Evolutionary conservation across 2,329 filamentous ascomycete species (phyloP).

Genomic region (Cladobotryum protrusum): DNA sequence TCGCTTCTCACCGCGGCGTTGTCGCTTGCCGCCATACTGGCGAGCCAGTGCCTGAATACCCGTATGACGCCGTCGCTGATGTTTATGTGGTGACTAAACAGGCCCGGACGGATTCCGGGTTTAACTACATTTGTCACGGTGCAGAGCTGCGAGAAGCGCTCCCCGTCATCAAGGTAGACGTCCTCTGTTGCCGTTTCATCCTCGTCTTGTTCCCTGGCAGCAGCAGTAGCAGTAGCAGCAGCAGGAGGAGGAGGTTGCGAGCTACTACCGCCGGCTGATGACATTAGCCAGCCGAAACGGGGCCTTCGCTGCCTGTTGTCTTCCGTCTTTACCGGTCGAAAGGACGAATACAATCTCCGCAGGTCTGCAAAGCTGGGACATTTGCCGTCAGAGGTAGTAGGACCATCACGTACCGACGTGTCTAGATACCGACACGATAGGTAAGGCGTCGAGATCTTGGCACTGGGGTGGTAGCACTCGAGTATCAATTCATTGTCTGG

Average conservation of each 20-base stretch:
- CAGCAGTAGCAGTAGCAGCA: not conserved
- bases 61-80: constrained; percentile 63
- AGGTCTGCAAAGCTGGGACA: constrained; percentile 33
- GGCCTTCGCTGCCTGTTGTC: constrained; percentile 38
- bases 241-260: constrained; percentile 4
- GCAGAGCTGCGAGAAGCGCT: constrained; percentile 70
- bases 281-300: constrained; percentile 8
- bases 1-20: not conserved
- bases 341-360: constrained; percentile 60
- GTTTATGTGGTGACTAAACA: constrained; percentile 59
- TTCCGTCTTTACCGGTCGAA: constrained; percentile 56
- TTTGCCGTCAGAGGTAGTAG: constrained; percentile 3
- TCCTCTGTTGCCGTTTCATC: constrained; percentile 16
- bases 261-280: constrained; percentile 1
- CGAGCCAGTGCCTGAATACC: constrained; percentile 68
- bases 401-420: constrained; percentile 34
- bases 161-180: constrained; percentile 60
- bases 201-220: not conserved
- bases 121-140: constrained; percentile 63
- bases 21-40: constrained; percentile 30
- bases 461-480: constrained; percentile 70
- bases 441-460: constrained; percentile 61
- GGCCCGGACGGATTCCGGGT: constrained; percentile 51
- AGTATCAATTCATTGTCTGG: constrained; percentile 57
- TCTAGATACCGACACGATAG: constrained; percentile 60